Conservation (phyloP, 225 moss, liverwort and hornwort genomes). For the Neckera pumila region DNA sequence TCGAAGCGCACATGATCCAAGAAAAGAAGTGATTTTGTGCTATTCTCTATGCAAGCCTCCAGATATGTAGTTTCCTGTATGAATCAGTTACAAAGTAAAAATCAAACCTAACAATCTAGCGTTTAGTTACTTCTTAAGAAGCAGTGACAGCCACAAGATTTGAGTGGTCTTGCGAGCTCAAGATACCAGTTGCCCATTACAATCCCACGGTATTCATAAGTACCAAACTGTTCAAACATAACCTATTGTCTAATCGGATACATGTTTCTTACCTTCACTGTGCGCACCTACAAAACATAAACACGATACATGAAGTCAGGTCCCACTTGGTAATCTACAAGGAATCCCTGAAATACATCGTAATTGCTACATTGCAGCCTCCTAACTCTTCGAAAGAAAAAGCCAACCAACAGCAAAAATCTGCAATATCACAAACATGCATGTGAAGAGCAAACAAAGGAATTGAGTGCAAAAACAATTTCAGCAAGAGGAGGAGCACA, state of each 20-base stretch:
- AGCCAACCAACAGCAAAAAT: constrained; percentile 6
- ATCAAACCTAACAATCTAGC: neutral
- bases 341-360: neutral
- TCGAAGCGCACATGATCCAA: constrained; percentile 93
- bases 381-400: neutral
- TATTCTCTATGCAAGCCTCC: constrained; percentile 98
- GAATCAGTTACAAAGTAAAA: neutral
- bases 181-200: neutral
- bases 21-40: constrained; percentile 89
- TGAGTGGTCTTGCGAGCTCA: neutral
- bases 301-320: constrained; percentile 15
- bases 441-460: neutral
- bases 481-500: neutral
- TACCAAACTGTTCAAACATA: neutral
- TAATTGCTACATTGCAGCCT: neutral
- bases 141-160: neutral
- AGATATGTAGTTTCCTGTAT: constrained; percentile 82
- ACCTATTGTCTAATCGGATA: neutral
- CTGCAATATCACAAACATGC: constrained; percentile 7
- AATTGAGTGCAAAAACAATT: neutral
- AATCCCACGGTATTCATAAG: neutral
- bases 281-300: constrained; percentile 76
- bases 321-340: neutral
- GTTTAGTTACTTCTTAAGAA: neutral
- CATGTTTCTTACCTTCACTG: constrained; percentile 66